Percentiles rank a stretch among this genome's conserved stretches.
phyloP scores from a whole-genome alignment of 1,139 yeast species.

The Taiozyma onychis region DNA sequence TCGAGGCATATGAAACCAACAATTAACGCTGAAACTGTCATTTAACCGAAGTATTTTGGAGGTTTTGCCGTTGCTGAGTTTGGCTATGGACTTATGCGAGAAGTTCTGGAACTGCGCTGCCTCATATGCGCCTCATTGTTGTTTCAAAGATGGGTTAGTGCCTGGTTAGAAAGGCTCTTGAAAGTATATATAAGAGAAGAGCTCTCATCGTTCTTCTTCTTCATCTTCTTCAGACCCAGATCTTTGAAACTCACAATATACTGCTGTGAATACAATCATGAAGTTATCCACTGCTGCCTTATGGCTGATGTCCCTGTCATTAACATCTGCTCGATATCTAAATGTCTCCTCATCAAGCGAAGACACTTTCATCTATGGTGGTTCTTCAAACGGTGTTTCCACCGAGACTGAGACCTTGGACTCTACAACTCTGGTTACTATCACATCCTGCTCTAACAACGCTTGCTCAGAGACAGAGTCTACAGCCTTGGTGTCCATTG shows the following conservation, averaged over 20 bases:
- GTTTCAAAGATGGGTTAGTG: not conserved
- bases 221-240: too few species aligned
- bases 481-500: slow-evolving; percentile 29
- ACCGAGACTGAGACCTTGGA: not conserved
- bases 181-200: not conserved
- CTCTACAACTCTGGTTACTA: slow-evolving; percentile 25
- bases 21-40: not conserved
- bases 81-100: too few species aligned
- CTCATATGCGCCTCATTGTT: not conserved
- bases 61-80: too few species aligned
- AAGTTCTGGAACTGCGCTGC: not conserved
- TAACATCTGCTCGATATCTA: slow-evolving; percentile 1
- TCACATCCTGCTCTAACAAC: slow-evolving; percentile 37
- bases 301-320: not conserved
- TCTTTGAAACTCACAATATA: too few species aligned
- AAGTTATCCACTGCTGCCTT: not conserved
- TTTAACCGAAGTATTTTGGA: not conserved
- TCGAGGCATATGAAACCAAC: not conserved
- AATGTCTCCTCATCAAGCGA: not conserved
- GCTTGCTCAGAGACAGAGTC: slow-evolving; percentile 33
- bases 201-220: not conserved
- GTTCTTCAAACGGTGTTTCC: not conserved
- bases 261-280: not conserved
- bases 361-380: not conserved
- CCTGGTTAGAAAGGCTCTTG: too few species aligned